These are phyloP conservation scores for Porcisia deanei DNA, from an alignment of 208 protist genomes.

Conservation along the genomic window DNA sequence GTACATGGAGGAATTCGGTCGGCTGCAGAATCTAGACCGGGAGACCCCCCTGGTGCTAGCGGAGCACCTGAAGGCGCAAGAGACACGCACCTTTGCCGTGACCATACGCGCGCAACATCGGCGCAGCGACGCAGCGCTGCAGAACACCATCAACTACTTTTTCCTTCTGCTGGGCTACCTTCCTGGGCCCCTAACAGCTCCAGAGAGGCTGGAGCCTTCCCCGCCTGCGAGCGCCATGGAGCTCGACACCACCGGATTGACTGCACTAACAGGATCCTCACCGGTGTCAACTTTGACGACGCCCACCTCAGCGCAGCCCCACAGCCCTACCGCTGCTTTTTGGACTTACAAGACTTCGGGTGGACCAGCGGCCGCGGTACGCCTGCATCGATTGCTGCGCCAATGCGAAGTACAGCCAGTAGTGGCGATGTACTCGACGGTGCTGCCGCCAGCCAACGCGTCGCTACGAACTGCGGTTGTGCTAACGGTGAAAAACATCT, in stretches of 20 bases:
- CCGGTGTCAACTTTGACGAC: not conserved
- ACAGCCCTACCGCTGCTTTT: not conserved
- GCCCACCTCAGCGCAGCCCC: not conserved
- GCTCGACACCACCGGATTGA: not conserved
- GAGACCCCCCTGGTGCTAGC: constrained; percentile 49
- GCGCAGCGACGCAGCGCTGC: constrained; percentile 37
- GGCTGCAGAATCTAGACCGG: constrained; percentile 44
- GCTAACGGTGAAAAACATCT: constrained; percentile 65
- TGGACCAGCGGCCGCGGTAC: constrained; percentile 22
- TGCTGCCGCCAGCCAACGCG: constrained; percentile 59
- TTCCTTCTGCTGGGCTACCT: constrained; percentile 70
- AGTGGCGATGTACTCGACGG: constrained; percentile 60
- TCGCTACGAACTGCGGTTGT: constrained; percentile 44
- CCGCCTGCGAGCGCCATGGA: not conserved
- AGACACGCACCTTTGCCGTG: constrained; percentile 42
- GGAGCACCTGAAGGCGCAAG: constrained; percentile 44
- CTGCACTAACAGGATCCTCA: not conserved
- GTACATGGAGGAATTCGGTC: constrained; percentile 58
- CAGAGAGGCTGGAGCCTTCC: not conserved
- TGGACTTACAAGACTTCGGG: not conserved
- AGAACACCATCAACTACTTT: constrained; percentile 53
- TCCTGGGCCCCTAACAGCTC: constrained; percentile 12
- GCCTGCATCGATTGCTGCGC: constrained; percentile 77
- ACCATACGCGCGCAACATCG: constrained; percentile 66
- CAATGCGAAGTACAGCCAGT: constrained; percentile 64